Conservation (phyloP, 2,329 filamentous ascomycete species). For the Pseudocercospora macadamiae region DNA sequence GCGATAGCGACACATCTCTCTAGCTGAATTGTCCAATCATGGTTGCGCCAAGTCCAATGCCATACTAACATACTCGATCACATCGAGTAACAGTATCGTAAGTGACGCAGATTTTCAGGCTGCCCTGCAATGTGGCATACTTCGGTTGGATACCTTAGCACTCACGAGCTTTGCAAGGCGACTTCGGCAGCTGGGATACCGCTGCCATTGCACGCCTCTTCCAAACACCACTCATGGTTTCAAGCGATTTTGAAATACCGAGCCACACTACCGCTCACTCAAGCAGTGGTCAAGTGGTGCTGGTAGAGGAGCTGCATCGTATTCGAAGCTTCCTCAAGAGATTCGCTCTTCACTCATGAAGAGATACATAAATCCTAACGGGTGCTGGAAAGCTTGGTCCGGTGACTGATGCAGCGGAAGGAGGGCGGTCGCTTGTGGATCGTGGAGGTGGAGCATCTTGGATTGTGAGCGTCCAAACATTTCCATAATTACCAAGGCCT, state of each 20-base stretch:
- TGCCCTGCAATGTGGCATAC: neutral
- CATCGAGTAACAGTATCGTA: slow-evolving; percentile 11
- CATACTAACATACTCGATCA: slow-evolving; percentile 6
- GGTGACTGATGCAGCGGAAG: too few relatives aligned
- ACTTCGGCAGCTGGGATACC: neutral
- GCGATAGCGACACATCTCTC: slow-evolving; percentile 3
- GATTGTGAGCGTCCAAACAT: too few relatives aligned
- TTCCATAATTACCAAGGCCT: neutral
- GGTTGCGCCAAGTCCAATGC: neutral
- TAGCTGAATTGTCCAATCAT: slow-evolving; percentile 1
- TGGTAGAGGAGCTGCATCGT: neutral
- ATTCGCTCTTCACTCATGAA: neutral
- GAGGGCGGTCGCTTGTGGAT: neutral
- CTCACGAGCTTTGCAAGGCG: neutral
- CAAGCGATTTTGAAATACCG: too few relatives aligned
- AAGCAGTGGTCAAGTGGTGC: too few relatives aligned
- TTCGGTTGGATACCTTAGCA: too few relatives aligned
- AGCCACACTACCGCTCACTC: too few relatives aligned
- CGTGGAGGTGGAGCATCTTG: too few relatives aligned
- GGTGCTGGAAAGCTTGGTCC: too few relatives aligned
- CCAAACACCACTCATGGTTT: too few relatives aligned
- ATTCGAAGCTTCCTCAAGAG: neutral
- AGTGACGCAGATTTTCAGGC: neutral
- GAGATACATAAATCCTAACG: too few relatives aligned
- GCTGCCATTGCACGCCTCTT: neutral